Evolutionary conservation across 371 early-diverging fungal genomes (phyloP).

Genomic region (Dinochytrium kinnereticum): DNA sequence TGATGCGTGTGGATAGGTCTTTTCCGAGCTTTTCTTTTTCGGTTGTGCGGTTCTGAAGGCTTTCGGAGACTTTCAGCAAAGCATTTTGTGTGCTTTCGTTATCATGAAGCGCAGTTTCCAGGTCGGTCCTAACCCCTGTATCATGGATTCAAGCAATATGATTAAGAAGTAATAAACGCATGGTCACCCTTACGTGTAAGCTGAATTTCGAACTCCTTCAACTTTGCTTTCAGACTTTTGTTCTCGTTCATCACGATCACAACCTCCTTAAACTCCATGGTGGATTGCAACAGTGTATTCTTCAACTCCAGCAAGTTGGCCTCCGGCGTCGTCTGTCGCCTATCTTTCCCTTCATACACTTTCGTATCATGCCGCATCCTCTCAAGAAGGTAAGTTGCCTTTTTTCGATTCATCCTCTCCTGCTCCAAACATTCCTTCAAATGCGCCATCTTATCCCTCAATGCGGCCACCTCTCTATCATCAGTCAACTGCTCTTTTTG

Average conservation of each 20-base stretch:
- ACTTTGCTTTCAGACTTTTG: not conserved
- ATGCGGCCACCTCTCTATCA: not conserved
- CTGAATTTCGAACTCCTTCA: not conserved
- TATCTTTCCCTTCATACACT: not conserved
- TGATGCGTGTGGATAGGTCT: not conserved
- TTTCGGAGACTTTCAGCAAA: not conserved
- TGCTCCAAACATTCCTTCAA: not conserved
- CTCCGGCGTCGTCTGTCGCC: too few relatives aligned
- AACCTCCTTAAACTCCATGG: not conserved
- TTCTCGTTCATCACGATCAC: not conserved
- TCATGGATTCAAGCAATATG: too few relatives aligned
- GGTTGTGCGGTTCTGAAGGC: not conserved
- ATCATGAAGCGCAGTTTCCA: not conserved
- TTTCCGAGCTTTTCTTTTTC: not conserved
- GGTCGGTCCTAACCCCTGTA: not conserved
- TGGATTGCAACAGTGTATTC: not conserved
- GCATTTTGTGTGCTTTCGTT: not conserved
- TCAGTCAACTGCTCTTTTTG: not conserved
- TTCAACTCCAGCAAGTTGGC: not conserved
- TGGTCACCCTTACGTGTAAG: not conserved
- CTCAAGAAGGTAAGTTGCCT: not conserved
- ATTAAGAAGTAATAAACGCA: not conserved
- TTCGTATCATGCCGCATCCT: not conserved
- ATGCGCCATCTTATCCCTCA: not conserved
- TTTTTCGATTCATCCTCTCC: conserved; percentile 5